Conservation (phyloP, 2,329 filamentous ascomycete species). For the Xenoacremonium recifei region DNA sequence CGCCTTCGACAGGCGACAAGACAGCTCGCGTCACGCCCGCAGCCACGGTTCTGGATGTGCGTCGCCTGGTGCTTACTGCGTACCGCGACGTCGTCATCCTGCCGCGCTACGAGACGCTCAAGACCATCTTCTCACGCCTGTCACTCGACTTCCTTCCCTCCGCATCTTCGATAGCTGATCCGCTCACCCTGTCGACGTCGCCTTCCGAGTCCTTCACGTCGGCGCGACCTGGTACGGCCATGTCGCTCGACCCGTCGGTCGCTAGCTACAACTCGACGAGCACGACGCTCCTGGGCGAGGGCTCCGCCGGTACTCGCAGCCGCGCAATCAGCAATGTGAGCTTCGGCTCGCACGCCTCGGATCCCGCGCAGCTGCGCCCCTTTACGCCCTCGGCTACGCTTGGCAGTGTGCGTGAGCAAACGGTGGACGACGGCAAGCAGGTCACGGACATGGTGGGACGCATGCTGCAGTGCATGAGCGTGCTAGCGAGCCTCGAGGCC, state of each 20-base stretch:
- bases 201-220: slow-evolving; percentile 48
- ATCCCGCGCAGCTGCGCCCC: slow-evolving; percentile 42
- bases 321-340: slow-evolving; percentile 86
- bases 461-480: slow-evolving; percentile 95
- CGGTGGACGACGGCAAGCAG: slow-evolving; percentile 68
- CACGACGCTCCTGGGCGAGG: slow-evolving; percentile 74
- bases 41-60: slow-evolving; percentile 70
- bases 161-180: slow-evolving; percentile 51
- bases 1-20: slow-evolving; percentile 32
- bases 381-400: slow-evolving; percentile 49
- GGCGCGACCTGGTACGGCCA: slow-evolving; percentile 68
- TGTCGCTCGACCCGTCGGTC: slow-evolving; percentile 71
- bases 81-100: slow-evolving; percentile 90
- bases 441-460: slow-evolving; percentile 92
- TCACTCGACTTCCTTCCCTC: slow-evolving; percentile 74
- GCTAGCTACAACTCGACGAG: slow-evolving; percentile 77
- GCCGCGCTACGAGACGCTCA: slow-evolving; percentile 83
- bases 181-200: slow-evolving; percentile 47
- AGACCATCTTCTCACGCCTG: slow-evolving; percentile 84
- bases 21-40: slow-evolving; percentile 44
- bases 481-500: slow-evolving; percentile 70
- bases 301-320: slow-evolving; percentile 59
- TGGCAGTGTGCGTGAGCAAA: slow-evolving; percentile 53
- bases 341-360: slow-evolving; percentile 53
- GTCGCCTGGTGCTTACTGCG: slow-evolving; percentile 81